Evolutionary conservation across 1,284 basidiomycete genomes (phyloP).

Genomic region (Phaffia rhodozyma): DNA sequence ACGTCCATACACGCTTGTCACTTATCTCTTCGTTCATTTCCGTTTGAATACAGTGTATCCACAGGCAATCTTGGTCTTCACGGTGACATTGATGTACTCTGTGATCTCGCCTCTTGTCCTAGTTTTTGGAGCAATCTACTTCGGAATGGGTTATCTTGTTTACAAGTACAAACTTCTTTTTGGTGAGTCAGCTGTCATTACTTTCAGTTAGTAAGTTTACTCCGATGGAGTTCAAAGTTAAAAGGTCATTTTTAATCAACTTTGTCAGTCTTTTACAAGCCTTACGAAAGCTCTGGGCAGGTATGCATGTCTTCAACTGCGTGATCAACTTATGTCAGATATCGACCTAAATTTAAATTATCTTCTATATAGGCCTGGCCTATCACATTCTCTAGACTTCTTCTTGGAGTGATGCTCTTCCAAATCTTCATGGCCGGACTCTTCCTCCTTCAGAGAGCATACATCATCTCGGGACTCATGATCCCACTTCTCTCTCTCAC

Average conservation of each 20-base stretch:
- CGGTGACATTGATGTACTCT: slow-evolving; percentile 86
- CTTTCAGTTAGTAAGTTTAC: not conserved
- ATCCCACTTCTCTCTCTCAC: slow-evolving; percentile 66
- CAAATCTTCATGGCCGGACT: slow-evolving; percentile 84
- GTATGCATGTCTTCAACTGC: slow-evolving; percentile 57
- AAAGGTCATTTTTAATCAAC: not conserved
- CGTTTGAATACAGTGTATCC: slow-evolving; percentile 77
- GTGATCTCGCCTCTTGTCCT: slow-evolving; percentile 89
- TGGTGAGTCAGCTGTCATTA: slow-evolving; percentile 43
- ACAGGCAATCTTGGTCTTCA: slow-evolving; percentile 88
- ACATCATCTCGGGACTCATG: slow-evolving; percentile 62
- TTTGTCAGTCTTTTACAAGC: slow-evolving; percentile 70
- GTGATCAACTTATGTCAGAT: slow-evolving; percentile 30
- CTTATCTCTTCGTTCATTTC: slow-evolving; percentile 89
- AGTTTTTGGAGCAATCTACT: slow-evolving; percentile 88
- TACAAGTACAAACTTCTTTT: slow-evolving; percentile 97
- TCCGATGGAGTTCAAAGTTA: not conserved
- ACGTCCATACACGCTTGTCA: slow-evolving; percentile 84
- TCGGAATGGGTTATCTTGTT: slow-evolving; percentile 81
- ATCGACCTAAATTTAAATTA: slow-evolving; percentile 26
- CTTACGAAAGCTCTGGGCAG: slow-evolving; percentile 83
- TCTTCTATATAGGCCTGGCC: not conserved
- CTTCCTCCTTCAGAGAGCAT: slow-evolving; percentile 66
- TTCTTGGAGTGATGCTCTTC: slow-evolving; percentile 57
- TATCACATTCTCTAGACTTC: not conserved